These are phyloP conservation scores for Rhexocercosporidium sp. DNA, from an alignment of 2,329 filamentous ascomycete species.

Conservation along the genomic window DNA sequence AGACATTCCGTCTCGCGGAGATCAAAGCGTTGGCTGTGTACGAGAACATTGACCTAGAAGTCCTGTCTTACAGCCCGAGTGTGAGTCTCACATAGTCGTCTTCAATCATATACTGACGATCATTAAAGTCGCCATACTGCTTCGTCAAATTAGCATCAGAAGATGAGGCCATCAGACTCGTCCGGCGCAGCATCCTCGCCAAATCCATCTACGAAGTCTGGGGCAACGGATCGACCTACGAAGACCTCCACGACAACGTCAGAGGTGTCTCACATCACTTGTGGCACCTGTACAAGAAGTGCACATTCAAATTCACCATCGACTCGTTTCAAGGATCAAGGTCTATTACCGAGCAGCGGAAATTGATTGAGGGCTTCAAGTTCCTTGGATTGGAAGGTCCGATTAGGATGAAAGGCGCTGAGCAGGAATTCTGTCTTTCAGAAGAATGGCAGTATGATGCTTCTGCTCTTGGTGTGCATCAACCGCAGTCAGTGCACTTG, in stretches of 20 bases:
- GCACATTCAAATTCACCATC: conserved; percentile 82
- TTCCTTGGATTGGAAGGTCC: conserved; percentile 80
- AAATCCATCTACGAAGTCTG: conserved; percentile 90
- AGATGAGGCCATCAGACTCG: conserved; percentile 67
- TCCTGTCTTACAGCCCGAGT: conserved; percentile 75
- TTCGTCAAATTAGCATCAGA: conserved; percentile 72
- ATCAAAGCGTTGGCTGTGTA: conserved; percentile 78
- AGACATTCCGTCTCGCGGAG: conserved; percentile 88
- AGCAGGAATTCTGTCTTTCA: conserved; percentile 78
- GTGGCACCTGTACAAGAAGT: conserved; percentile 69
- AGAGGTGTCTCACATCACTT: conserved; percentile 60
- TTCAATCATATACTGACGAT: conserved; percentile 27
- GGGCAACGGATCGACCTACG: conserved; percentile 73
- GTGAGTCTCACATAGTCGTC: conserved; percentile 56
- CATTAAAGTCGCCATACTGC: conserved; percentile 80
- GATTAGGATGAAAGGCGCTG: conserved; percentile 76
- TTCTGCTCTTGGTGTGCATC: conserved; percentile 51
- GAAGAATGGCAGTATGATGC: conserved; percentile 75
- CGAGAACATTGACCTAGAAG: conserved; percentile 68
- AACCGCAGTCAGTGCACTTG: conserved; percentile 69
- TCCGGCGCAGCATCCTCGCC: conserved; percentile 79
- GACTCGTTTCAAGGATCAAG: conserved; percentile 83
- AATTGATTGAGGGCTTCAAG: conserved; percentile 80
- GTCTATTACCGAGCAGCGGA: conserved; percentile 64
- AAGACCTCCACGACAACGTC: conserved; percentile 71